Evolutionary conservation across 306 rosid species (phyloP).

Genomic region (Vigna nakashimae): DNA sequence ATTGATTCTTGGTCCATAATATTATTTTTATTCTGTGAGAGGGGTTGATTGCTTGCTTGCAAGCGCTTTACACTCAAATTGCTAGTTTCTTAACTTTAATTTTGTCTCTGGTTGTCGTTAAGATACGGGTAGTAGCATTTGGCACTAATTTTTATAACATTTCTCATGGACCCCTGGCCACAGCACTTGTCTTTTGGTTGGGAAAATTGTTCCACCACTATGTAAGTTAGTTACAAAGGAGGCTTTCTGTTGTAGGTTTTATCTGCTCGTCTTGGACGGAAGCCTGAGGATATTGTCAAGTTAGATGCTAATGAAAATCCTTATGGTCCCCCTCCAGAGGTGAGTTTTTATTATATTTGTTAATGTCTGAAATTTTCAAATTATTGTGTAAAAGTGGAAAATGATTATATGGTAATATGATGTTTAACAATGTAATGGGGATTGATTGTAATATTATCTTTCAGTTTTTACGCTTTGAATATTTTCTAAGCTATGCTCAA

Average conservation of each 20-base stretch:
- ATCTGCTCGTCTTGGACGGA: conserved; percentile 85
- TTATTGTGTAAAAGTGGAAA: background rate
- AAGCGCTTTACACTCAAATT: background rate
- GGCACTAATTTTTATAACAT: background rate
- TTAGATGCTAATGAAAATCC: conserved; percentile 98
- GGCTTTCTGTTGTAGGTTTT: conserved; percentile 65
- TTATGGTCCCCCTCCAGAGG: conserved; percentile 99
- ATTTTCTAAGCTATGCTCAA: background rate
- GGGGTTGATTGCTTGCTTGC: conserved; percentile 17
- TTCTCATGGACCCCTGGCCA: background rate
- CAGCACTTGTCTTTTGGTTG: conserved; percentile 12
- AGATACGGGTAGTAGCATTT: conserved; percentile 17
- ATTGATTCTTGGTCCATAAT: background rate
- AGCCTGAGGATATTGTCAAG: conserved; percentile 95
- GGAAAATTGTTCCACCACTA: conserved; percentile 10
- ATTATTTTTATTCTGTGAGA: background rate
- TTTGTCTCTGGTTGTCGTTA: background rate
- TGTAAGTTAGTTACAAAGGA: conserved; percentile 32
- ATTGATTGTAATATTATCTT: background rate
- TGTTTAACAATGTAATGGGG: conserved; percentile 6
- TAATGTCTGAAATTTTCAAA: background rate
- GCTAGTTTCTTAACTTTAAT: conserved; percentile 17
- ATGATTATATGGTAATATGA: conserved; percentile 14
- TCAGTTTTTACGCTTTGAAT: background rate
- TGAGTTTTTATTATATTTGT: conserved; percentile 34